Evolutionary conservation across 495 filamentous ascomycete genomes (phyloP).

Genomic region (Penicillium maclennaniae): DNA sequence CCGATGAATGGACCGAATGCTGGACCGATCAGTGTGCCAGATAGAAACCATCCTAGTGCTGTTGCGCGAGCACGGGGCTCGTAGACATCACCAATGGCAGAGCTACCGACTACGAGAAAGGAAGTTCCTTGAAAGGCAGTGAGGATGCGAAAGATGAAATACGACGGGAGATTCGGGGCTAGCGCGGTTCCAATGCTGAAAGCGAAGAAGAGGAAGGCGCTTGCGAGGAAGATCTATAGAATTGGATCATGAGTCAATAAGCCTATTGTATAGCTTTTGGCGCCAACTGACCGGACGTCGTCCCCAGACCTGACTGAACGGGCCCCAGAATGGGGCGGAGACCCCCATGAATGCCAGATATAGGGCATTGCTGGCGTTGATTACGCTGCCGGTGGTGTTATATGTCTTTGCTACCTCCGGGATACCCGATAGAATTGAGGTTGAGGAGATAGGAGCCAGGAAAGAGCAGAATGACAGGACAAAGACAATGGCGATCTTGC

Average conservation of each 20-base stretch:
- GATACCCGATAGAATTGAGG: constrained; percentile 63
- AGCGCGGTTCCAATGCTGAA: constrained; percentile 66
- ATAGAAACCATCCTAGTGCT: constrained; percentile 65
- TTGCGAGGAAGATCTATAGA: constrained; percentile 51
- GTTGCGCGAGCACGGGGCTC: constrained; percentile 63
- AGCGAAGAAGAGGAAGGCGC: constrained; percentile 55
- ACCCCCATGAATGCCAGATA: constrained; percentile 71
- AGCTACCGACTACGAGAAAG: constrained; percentile 62
- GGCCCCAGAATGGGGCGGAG: constrained; percentile 63
- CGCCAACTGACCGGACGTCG: constrained; percentile 49
- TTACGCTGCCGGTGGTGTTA: constrained; percentile 56
- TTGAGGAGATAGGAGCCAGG: constrained; percentile 64
- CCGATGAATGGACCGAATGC: constrained; percentile 66
- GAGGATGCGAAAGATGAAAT: constrained; percentile 66
- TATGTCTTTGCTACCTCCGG: constrained; percentile 64
- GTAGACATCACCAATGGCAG: constrained; percentile 63
- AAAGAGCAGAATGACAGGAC: constrained; percentile 65
- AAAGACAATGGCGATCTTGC: constrained; percentile 59
- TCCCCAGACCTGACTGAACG: constrained; percentile 64
- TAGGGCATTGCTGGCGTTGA: constrained; percentile 66
- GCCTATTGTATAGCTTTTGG: background rate
- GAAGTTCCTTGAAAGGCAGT: constrained; percentile 70
- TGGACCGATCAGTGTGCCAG: constrained; percentile 66
- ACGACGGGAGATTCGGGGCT: constrained; percentile 60
- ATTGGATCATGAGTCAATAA: constrained; percentile 1